Evolutionary conservation across 1,284 basidiomycete species (phyloP).

Genomic region (Cutaneotrichosporon daszewskae): DNA sequence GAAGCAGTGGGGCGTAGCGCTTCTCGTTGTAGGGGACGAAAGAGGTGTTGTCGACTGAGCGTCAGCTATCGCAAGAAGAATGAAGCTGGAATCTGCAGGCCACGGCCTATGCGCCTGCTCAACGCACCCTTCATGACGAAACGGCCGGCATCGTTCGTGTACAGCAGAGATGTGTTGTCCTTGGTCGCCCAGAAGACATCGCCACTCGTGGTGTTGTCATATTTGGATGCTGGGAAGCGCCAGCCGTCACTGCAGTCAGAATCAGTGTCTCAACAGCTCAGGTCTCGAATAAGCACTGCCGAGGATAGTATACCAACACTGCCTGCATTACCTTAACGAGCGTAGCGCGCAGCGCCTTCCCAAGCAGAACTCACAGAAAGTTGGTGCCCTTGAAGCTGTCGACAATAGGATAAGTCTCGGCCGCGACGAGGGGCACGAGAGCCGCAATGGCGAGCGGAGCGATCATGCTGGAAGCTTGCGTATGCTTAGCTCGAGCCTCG

Average conservation of each 20-base stretch:
- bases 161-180: slow-evolving; percentile 45
- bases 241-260: slow-evolving; percentile 26
- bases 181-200: slow-evolving; percentile 51
- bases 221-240: slow-evolving; percentile 19
- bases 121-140: slow-evolving; percentile 75
- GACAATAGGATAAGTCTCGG: slow-evolving; percentile 13
- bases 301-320: no score
- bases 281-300: no score
- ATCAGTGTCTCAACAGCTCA: no score
- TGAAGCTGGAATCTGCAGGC: no score
- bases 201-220: slow-evolving; percentile 54
- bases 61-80: no score
- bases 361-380: slow-evolving; percentile 10
- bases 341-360: no score
- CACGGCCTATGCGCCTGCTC: no score
- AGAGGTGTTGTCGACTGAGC: slow-evolving; percentile 29
- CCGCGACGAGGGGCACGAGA: slow-evolving; percentile 1
- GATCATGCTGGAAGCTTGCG: slow-evolving; percentile 5
- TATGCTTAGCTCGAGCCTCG: no score
- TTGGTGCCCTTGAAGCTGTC: slow-evolving; percentile 18
- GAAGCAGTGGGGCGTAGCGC: slow-evolving; percentile 63
- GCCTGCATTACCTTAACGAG: no score
- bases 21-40: slow-evolving; percentile 55
- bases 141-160: slow-evolving; percentile 62
- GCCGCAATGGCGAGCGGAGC: slow-evolving; percentile 6